Conservation (phyloP, 257 asterid species). For the Lantana camara region DNA sequence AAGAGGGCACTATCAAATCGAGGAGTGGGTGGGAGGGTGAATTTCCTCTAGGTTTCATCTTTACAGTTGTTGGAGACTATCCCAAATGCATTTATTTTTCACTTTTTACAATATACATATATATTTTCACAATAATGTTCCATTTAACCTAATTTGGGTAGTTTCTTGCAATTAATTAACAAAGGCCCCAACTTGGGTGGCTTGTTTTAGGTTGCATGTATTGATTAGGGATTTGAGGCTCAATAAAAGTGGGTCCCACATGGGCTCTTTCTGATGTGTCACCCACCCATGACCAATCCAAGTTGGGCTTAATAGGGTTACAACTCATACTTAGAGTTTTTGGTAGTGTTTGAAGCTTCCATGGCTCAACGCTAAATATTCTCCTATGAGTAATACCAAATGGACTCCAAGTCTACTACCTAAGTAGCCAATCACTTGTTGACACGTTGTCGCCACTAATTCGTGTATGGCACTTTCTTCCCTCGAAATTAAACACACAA, state of each 20-base stretch:
- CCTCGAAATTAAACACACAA: too few relatives aligned
- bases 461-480: not conserved
- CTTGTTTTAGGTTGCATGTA: not conserved
- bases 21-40: slow-evolving; percentile 15
- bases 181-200: not conserved
- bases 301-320: slow-evolving; percentile 28
- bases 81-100: not conserved
- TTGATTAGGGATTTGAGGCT: too few relatives aligned
- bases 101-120: too few relatives aligned
- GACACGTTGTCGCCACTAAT: slow-evolving; percentile 25
- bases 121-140: slow-evolving; percentile 27
- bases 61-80: slow-evolving; percentile 46
- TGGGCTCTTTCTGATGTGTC: slow-evolving; percentile 40
- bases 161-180: slow-evolving; percentile 9
- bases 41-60: slow-evolving; percentile 24
- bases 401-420: slow-evolving; percentile 6
- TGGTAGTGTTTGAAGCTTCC: slow-evolving; percentile 32
- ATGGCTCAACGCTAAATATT: not conserved
- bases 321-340: slow-evolving; percentile 38
- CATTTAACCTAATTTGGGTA: slow-evolving; percentile 39
- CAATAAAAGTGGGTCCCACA: slow-evolving; percentile 30
- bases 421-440: slow-evolving; percentile 2
- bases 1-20: slow-evolving; percentile 1
- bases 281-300: slow-evolving; percentile 34
- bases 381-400: slow-evolving; percentile 9